These are phyloP conservation scores for Rhododendron ovatum DNA, from an alignment of 148 eudicot species.

Conservation along the genomic window DNA sequence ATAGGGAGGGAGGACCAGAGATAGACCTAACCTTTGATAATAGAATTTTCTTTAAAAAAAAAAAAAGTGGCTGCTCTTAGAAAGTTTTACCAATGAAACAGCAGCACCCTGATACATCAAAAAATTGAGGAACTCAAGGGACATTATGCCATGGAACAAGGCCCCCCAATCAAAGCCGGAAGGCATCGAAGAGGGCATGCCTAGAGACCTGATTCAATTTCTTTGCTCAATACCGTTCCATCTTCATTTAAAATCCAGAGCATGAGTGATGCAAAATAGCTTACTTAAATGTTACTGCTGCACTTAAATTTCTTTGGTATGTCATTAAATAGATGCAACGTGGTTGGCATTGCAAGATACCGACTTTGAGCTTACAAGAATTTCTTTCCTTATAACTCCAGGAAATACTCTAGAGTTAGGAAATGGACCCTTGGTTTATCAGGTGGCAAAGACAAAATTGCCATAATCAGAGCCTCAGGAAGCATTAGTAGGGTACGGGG, in stretches of 20 bases:
- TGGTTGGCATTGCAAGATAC: neutral
- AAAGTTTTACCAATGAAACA: neutral
- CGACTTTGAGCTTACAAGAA: neutral
- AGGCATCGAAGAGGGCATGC: neutral
- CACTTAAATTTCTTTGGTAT: neutral
- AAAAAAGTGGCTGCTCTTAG: neutral
- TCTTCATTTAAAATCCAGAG: neutral
- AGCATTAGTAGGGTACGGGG: slow-evolving; percentile 74
- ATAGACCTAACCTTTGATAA: neutral
- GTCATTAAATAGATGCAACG: neutral
- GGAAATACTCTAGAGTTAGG: slow-evolving; percentile 70
- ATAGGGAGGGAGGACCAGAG: neutral
- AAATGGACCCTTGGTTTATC: slow-evolving; percentile 87
- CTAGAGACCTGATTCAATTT: neutral
- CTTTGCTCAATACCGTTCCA: neutral
- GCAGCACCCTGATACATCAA: neutral
- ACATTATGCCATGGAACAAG: neutral
- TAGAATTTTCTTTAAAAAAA: neutral
- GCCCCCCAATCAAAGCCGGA: neutral
- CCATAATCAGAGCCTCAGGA: slow-evolving; percentile 90
- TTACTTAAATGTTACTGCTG: neutral
- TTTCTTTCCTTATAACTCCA: slow-evolving; percentile 19
- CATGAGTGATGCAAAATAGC: neutral
- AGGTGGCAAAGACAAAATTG: slow-evolving; percentile 75
- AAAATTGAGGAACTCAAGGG: neutral